These are phyloP conservation scores for Yamadazyma spencermartinsiae DNA, from an alignment of 1,139 yeast genomes.

Conservation along the genomic window DNA sequence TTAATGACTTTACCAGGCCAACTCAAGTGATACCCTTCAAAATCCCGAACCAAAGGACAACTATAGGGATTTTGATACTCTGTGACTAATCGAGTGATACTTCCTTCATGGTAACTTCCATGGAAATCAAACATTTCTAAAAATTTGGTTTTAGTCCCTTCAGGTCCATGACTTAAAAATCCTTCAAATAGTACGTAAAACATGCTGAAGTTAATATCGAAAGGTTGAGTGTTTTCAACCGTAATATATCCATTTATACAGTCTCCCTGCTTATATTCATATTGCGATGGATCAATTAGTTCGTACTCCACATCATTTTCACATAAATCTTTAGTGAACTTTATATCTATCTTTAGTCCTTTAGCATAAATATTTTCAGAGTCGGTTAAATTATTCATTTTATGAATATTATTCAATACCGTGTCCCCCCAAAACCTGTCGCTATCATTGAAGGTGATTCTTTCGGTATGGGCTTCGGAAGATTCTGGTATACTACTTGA, in stretches of 20 bases:
- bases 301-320: conserved; percentile 28
- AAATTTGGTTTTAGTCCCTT: conserved; percentile 22
- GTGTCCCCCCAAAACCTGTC: conserved; percentile 38
- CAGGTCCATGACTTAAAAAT: conserved; percentile 18
- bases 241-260: conserved; percentile 37
- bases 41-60: conserved; percentile 23
- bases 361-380: conserved; percentile 28
- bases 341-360: conserved; percentile 28
- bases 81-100: conserved; percentile 32
- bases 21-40: conserved; percentile 21
- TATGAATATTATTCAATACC: conserved; percentile 39
- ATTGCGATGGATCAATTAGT: conserved; percentile 32
- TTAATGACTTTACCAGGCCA: conserved; percentile 27
- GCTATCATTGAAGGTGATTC: conserved; percentile 29
- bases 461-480: neutral
- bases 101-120: conserved; percentile 38
- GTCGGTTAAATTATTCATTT: conserved; percentile 33
- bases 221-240: conserved; percentile 27
- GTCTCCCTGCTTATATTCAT: conserved; percentile 45
- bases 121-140: conserved; percentile 47
- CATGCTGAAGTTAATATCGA: conserved; percentile 40
- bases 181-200: conserved; percentile 46
- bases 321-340: conserved; percentile 41
- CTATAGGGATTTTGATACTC: conserved; percentile 21
- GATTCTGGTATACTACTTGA: neutral